Conservation (phyloP, 805 yeast genomes). For the Komagataella mondaviorum region DNA sequence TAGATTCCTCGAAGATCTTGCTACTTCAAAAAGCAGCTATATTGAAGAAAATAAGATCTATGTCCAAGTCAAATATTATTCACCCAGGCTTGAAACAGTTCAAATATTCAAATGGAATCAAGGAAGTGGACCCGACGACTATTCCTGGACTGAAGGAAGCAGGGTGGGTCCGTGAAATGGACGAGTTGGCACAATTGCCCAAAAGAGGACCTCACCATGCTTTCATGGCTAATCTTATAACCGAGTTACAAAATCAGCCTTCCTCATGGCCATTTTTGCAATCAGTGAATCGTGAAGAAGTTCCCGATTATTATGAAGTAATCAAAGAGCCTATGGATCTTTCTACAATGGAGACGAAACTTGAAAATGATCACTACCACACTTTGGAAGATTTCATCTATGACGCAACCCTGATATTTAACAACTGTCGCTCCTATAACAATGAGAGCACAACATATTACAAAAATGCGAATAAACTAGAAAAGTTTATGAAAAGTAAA, state of each 20-base stretch:
- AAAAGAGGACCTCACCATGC: constrained; percentile 91
- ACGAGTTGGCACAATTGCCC: constrained; percentile 88
- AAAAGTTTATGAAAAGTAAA: constrained; percentile 73
- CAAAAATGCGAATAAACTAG: constrained; percentile 89
- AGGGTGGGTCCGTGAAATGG: constrained; percentile 99
- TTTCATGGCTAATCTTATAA: constrained; percentile 76
- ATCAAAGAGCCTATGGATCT: constrained; percentile 98
- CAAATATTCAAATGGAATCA: constrained; percentile 25
- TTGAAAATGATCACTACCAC: constrained; percentile 85
- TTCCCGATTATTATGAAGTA: constrained; percentile 90
- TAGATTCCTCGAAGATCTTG: constrained; percentile 79
- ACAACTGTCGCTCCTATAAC: constrained; percentile 86
- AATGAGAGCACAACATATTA: constrained; percentile 90
- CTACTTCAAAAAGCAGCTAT: constrained; percentile 87
- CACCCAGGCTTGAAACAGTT: constrained; percentile 74
- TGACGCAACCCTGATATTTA: constrained; percentile 76
- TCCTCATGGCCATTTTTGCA: constrained; percentile 96
- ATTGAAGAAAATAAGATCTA: constrained; percentile 64
- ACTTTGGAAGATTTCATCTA: constrained; percentile 84
- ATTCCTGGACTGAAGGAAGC: constrained; percentile 90
- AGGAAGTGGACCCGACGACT: constrained; percentile 60
- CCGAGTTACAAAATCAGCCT: constrained; percentile 87
- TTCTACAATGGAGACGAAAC: constrained; percentile 85
- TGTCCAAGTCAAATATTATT: constrained; percentile 68
- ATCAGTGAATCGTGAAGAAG: constrained; percentile 89